Percentiles rank a stretch among this genome's conserved stretches.
phyloP scores from a whole-genome alignment of 2,329 filamentous ascomycete species.

The Parasarocladium wereldwijsianum region DNA sequence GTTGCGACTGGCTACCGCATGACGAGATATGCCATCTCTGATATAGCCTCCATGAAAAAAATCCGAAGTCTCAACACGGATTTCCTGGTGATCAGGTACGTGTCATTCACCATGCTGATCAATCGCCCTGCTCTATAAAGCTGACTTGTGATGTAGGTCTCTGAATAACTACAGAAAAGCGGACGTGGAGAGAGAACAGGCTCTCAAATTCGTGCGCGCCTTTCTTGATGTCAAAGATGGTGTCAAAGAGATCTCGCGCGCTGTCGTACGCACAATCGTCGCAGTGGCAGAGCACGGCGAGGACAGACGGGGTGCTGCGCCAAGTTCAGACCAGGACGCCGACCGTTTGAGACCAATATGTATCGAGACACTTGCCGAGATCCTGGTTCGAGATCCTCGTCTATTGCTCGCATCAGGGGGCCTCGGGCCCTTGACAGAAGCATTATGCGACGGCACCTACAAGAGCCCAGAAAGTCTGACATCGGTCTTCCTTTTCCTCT shows the following conservation, averaged over 20 bases:
- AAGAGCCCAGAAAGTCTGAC: conserved; percentile 83
- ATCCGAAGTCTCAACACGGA: conserved; percentile 84
- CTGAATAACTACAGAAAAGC: conserved; percentile 92
- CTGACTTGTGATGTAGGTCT: conserved; percentile 33
- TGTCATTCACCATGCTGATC: not conserved
- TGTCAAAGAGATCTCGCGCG: conserved; percentile 71
- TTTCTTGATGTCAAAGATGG: conserved; percentile 95
- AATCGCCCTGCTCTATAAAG: not conserved
- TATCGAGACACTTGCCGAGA: conserved; percentile 82
- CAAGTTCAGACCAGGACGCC: conserved; percentile 51
- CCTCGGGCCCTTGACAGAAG: conserved; percentile 76
- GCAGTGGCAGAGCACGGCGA: conserved; percentile 81
- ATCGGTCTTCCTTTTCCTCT: conserved; percentile 73
- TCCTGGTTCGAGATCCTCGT: conserved; percentile 72
- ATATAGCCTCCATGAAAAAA: conserved; percentile 74
- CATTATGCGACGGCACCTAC: conserved; percentile 79
- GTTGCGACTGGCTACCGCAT: conserved; percentile 89
- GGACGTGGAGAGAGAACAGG: conserved; percentile 93
- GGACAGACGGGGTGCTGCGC: conserved; percentile 70
- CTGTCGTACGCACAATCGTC: conserved; percentile 77
- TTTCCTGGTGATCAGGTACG: conserved; percentile 61
- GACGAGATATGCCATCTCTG: conserved; percentile 86
- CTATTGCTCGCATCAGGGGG: conserved; percentile 74
- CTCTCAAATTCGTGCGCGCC: conserved; percentile 86
- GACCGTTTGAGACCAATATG: conserved; percentile 83